Conservation (phyloP, 2,329 filamentous ascomycete species). For the Colletotrichum somersetense region DNA sequence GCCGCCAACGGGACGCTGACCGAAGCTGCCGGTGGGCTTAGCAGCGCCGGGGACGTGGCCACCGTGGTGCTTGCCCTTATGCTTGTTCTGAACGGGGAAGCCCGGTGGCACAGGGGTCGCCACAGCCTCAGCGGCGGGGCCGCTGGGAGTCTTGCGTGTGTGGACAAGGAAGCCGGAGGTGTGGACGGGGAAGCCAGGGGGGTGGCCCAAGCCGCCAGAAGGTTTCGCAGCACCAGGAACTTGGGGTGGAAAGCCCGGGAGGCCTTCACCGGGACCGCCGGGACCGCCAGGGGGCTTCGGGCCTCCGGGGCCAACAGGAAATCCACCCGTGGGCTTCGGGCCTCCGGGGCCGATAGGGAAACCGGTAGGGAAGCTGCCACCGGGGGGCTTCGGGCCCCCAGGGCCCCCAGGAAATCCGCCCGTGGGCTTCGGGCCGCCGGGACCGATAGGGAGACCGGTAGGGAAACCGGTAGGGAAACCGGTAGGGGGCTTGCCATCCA, state of each 20-base stretch:
- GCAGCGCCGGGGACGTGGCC: constrained; percentile 25
- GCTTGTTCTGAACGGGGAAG: constrained; percentile 21
- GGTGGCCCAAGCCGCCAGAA: constrained; percentile 21
- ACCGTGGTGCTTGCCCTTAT: constrained; percentile 22
- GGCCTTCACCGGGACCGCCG: too few species aligned
- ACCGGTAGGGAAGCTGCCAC: constrained; percentile 16
- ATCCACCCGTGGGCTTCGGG: too few species aligned
- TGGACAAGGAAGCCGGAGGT: constrained; percentile 33
- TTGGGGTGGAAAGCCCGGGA: not conserved
- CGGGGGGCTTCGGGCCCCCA: too few species aligned
- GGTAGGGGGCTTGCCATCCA: constrained; percentile 8
- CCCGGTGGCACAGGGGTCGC: constrained; percentile 25
- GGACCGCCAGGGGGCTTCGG: too few species aligned
- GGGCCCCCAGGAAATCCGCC: not conserved
- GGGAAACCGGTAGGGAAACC: constrained; percentile 24
- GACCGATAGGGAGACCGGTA: constrained; percentile 13
- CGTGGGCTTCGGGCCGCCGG: too few species aligned
- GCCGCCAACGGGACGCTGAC: not conserved
- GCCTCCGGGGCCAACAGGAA: too few species aligned
- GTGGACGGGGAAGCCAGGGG: constrained; percentile 37
- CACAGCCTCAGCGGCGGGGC: constrained; percentile 13
- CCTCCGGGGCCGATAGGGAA: too few species aligned
- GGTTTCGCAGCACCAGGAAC: constrained; percentile 23
- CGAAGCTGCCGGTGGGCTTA: constrained; percentile 8
- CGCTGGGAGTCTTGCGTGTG: constrained; percentile 4